Conservation (phyloP, 1,284 basidiomycete species). For the Ganoderma lucidum region DNA sequence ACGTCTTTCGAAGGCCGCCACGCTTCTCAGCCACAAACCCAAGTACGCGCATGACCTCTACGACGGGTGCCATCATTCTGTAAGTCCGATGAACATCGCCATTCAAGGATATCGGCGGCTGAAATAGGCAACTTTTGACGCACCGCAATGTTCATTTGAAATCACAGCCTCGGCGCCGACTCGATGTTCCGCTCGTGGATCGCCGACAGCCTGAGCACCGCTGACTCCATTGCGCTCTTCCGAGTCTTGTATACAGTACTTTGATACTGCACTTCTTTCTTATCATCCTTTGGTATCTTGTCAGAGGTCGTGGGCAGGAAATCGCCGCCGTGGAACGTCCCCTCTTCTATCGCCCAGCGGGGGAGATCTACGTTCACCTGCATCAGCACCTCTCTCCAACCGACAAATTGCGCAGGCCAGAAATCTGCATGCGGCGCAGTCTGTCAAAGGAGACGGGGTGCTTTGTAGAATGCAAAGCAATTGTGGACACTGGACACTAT, state of each 20-base stretch:
- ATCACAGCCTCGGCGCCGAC: conserved; percentile 9
- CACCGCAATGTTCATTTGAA: conserved; percentile 4
- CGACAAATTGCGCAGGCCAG: neutral
- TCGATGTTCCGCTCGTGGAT: neutral
- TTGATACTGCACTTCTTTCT: neutral
- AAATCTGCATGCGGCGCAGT: neutral
- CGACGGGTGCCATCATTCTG: neutral
- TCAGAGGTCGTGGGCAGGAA: neutral
- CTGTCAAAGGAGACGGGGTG: neutral
- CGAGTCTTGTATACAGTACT: neutral
- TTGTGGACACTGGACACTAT: neutral
- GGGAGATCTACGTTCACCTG: neutral
- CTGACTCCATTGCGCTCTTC: neutral
- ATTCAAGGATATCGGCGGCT: neutral
- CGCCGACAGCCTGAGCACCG: neutral
- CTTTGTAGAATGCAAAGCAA: neutral
- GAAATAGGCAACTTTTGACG: neutral
- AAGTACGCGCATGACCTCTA: conserved; percentile 10
- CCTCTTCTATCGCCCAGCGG: neutral
- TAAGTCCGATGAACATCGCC: neutral
- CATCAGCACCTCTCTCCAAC: neutral
- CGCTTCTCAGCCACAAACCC: conserved; percentile 13
- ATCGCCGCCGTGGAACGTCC: neutral
- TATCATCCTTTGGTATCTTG: neutral
- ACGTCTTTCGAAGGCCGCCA: conserved; percentile 7